Evolutionary conservation across 257 asterid species (phyloP), one percentile per base, ranked within the genome.

Genomic region (Capsicum pubescens): DNA sequence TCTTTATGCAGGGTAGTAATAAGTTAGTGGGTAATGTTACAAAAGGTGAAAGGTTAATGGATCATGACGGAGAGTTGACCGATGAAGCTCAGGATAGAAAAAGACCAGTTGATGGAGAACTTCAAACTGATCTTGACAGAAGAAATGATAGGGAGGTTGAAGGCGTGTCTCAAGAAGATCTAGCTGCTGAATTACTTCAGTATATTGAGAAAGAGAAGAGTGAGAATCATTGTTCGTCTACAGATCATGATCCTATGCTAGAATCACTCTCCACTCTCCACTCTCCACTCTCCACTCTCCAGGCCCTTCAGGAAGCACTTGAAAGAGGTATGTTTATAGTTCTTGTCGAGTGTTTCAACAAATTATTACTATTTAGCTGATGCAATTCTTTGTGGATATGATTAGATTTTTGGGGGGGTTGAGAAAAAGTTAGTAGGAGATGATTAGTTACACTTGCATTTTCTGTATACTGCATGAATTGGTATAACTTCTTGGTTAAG

Each of bases 1-100:
- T 90, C 74, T 92, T 89, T 89, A 52, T 87, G 96, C 98, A 91
- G 97, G 97, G 93, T 81, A 87, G 52, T 70, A 77, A 80, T 86
- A 85, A 88, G 55, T 84, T 60, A 15, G 60, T 85, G 39, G 90
- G 87, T 87, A 92, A 93, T 74, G 89, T 91, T 39, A 86, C 82
- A 42, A 88, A 42, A 83, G 82, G 85, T 81, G 95, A 86, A 83
- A 89, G 86, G 61, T 87, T 88, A 14, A 82, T 68, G 82, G 87
- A 85, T 82, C 86, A 86, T 87, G 88, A 89, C 85, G 94, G 89
- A 83, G 90, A 87, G 89, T 90, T 84, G 63, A 86, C 90, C 13
- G 92, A 91, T 76, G 92, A 89, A 88, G 94, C 55, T 59, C 85
- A 70, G 85, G 93, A 90, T 39, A 52, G 81, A 72, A 90, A 85